Percentiles rank a stretch among this genome's conserved stretches.
Conservation (phyloP, 1,139 yeast genomes). For the Suhomyces atakaporum region DNA sequence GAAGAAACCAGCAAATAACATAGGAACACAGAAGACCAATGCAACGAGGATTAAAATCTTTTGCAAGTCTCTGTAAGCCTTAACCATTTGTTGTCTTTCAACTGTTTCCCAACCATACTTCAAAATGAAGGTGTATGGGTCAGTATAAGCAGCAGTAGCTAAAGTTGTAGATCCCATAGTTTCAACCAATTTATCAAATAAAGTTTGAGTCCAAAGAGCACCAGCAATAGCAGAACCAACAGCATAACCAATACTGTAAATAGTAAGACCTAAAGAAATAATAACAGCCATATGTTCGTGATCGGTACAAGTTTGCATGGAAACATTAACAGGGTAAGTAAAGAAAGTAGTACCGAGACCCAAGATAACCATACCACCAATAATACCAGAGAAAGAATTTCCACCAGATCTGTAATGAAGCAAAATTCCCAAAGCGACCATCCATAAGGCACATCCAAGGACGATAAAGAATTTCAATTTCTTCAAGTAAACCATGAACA, state of each 20-base stretch:
- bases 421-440: constrained; percentile 38
- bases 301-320: constrained; percentile 34
- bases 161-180: constrained; percentile 24
- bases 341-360: constrained; percentile 44
- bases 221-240: constrained; percentile 40
- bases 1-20: constrained; percentile 32
- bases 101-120: constrained; percentile 36
- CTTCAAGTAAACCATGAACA: constrained; percentile 31
- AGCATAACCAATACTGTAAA: constrained; percentile 40
- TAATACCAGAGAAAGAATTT: constrained; percentile 33
- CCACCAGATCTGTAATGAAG: constrained; percentile 35
- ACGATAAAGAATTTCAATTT: constrained; percentile 35
- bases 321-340: constrained; percentile 36
- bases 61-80: constrained; percentile 38
- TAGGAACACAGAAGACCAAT: constrained; percentile 35
- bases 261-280: constrained; percentile 33
- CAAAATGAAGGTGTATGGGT: constrained; percentile 31
- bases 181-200: constrained; percentile 21
- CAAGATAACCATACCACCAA: constrained; percentile 34
- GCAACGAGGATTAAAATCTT: constrained; percentile 34
- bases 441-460: constrained; percentile 38
- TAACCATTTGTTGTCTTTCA: constrained; percentile 32
- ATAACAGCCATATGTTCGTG: constrained; percentile 44
- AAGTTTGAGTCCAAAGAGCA: constrained; percentile 40
- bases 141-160: constrained; percentile 31